These are phyloP conservation scores for Plasmodium falciparum DNA, from an alignment of 169 alveolate species.

Conservation along the genomic window DNA sequence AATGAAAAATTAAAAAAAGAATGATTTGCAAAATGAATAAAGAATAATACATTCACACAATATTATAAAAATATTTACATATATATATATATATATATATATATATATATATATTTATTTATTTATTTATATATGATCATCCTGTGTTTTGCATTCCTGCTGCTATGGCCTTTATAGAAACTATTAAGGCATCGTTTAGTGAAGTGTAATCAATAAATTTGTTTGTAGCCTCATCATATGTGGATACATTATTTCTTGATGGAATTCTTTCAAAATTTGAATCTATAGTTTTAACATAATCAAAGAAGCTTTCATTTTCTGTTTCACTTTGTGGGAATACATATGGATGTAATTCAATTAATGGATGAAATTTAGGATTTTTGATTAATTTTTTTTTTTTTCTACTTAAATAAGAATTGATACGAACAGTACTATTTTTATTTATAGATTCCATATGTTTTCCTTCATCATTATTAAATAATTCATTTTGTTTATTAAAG, in stretches of 20 bases:
- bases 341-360: conserved; percentile 29
- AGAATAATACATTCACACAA: not conserved
- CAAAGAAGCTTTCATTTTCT: conserved; percentile 25
- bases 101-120: not conserved
- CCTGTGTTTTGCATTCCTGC: conserved; percentile 82
- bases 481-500: not conserved
- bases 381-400: conserved; percentile 66
- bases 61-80: not conserved
- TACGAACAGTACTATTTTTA: conserved; percentile 3
- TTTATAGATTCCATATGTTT: not conserved
- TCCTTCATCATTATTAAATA: not conserved
- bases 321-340: conserved; percentile 34
- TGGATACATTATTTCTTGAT: conserved; percentile 11
- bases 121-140: conserved; percentile 1
- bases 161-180: conserved; percentile 77
- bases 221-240: conserved; percentile 30
- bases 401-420: conserved; percentile 43
- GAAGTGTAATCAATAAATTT: conserved; percentile 64
- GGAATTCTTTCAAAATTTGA: not conserved
- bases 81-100: not conserved
- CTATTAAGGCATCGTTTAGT: conserved; percentile 75
- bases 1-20: too few species aligned
- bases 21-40: too few species aligned
- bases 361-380: conserved; percentile 62
- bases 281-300: conserved; percentile 9